Conservation (phyloP, 441 rosid species). For the Euphorbia celastroides region DNA sequence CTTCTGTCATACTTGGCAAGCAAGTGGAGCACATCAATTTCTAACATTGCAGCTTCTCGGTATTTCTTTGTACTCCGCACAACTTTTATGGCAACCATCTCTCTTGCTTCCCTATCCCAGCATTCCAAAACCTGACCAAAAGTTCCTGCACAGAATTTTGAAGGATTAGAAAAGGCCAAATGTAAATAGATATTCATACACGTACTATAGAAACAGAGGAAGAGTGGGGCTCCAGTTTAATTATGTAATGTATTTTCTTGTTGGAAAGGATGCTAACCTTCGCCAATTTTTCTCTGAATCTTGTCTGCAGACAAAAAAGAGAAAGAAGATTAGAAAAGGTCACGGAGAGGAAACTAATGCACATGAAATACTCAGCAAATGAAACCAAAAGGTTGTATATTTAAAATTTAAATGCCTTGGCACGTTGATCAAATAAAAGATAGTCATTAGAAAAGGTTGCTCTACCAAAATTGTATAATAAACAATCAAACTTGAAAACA, state of each 20-base stretch:
- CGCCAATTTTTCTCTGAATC: slow-evolving; percentile 61
- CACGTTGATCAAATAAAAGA: background rate
- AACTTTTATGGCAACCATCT: slow-evolving; percentile 61
- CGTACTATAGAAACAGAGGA: background rate
- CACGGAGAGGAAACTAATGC: slow-evolving; percentile 4
- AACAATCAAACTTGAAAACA: background rate
- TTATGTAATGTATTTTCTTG: background rate
- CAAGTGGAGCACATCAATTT: slow-evolving; percentile 54
- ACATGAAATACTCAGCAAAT: background rate
- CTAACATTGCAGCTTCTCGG: slow-evolving; percentile 62
- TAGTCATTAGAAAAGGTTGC: background rate
- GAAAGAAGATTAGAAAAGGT: slow-evolving; percentile 13
- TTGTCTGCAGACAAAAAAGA: slow-evolving; percentile 42
- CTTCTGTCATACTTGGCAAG: slow-evolving; percentile 49
- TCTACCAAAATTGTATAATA: background rate
- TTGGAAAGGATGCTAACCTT: slow-evolving; percentile 34
- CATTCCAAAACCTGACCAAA: slow-evolving; percentile 73
- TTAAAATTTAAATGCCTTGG: background rate
- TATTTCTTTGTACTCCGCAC: slow-evolving; percentile 57
- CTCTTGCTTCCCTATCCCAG: slow-evolving; percentile 61
- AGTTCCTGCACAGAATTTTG: slow-evolving; percentile 36
- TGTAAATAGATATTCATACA: background rate
- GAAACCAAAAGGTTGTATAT: slow-evolving; percentile 3
- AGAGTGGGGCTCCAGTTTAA: no score
- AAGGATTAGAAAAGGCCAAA: slow-evolving; percentile 4